phyloP scores from a whole-genome alignment of 768 basidiomycete species.

The Russula earlei region DNA sequence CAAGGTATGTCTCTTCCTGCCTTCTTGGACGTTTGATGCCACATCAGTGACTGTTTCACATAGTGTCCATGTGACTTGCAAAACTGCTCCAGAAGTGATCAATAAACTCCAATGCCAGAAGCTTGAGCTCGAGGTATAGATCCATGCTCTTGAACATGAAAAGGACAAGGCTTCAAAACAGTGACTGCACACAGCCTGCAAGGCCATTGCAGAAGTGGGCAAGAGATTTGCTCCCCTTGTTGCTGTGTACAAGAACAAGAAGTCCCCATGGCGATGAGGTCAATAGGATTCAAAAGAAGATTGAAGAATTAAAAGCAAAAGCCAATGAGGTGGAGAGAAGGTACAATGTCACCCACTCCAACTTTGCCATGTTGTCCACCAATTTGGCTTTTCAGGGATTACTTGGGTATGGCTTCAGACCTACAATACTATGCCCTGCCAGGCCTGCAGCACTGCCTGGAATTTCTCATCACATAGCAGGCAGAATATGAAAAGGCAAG shows the following conservation, averaged over 20 bases:
- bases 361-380: conserved; percentile 11
- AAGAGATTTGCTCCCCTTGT: too few relatives aligned
- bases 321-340: conserved; percentile 87
- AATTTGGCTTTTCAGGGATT: conserved; percentile 23
- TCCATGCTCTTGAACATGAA: conserved; percentile 88
- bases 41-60: conserved; percentile 8
- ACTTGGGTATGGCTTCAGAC: conserved; percentile 77
- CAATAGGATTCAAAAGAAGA: conserved; percentile 64
- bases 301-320: conserved; percentile 88
- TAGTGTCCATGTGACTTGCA: conserved; percentile 82
- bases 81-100: conserved; percentile 89
- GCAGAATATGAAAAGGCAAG: conserved; percentile 60
- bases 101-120: conserved; percentile 87
- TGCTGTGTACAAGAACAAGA: too few relatives aligned
- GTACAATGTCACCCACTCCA: conserved; percentile 27
- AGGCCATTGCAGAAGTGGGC: too few relatives aligned
- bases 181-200: conserved; percentile 60
- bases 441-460: conserved; percentile 65
- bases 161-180: conserved; percentile 86
- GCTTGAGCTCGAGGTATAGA: conserved; percentile 87
- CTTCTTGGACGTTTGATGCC: not conserved
- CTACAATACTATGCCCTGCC: conserved; percentile 88
- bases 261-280: too few relatives aligned
- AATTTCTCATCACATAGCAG: conserved; percentile 64
- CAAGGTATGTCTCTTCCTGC: conserved; percentile 42